Conservation (phyloP, 176 grass and related monocot species). For the Poa pratensis region DNA sequence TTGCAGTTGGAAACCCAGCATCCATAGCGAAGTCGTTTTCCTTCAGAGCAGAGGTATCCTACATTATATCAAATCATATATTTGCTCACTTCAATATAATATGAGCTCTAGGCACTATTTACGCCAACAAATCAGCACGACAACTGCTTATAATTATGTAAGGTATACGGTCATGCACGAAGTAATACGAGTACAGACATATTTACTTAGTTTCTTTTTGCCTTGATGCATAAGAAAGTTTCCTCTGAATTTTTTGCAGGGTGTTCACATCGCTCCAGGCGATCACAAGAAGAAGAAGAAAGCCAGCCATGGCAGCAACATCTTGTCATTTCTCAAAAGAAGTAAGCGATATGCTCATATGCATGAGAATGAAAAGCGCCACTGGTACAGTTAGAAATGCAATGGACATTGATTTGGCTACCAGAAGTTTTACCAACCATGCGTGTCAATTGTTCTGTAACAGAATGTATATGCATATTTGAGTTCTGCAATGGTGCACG, state of each 20-base stretch:
- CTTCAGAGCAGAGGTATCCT: slow-evolving; percentile 43
- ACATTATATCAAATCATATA: neutral
- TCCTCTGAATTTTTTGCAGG: slow-evolving; percentile 42
- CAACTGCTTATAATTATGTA: neutral
- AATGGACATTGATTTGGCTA: neutral
- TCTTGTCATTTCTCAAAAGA: slow-evolving; percentile 67
- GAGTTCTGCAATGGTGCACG: neutral
- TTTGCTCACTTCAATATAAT: neutral
- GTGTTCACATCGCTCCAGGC: slow-evolving; percentile 32
- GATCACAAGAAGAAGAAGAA: slow-evolving; percentile 73
- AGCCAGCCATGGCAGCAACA: slow-evolving; percentile 52
- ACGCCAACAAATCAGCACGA: slow-evolving; percentile 1
- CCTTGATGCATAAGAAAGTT: slow-evolving; percentile 13
- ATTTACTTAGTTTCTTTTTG: neutral
- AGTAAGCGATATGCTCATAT: slow-evolving; percentile 52
- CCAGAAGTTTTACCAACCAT: neutral
- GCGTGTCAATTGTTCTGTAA: slow-evolving; percentile 16
- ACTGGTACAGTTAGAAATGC: neutral
- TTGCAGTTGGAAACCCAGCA: slow-evolving; percentile 31
- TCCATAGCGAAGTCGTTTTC: slow-evolving; percentile 46
- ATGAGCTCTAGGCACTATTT: neutral
- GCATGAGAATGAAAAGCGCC: slow-evolving; percentile 14
- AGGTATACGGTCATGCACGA: neutral
- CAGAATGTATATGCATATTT: neutral
- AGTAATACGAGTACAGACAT: neutral